Percentiles rank a stretch among this genome's conserved stretches.
Evolutionary conservation across 1,139 yeast species (phyloP).

Genomic region (Yamadazyma siamensis): DNA sequence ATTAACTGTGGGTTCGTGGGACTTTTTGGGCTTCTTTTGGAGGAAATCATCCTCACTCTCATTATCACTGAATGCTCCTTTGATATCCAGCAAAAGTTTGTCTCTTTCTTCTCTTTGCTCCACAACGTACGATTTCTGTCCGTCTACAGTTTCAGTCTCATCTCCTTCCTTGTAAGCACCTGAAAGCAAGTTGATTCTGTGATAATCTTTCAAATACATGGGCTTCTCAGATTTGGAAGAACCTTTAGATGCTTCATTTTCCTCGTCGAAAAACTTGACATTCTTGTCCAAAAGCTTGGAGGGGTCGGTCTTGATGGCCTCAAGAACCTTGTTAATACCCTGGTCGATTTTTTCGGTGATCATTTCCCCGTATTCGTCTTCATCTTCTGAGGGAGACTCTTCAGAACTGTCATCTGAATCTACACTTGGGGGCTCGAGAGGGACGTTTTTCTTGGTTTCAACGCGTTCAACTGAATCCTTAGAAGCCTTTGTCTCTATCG

Average conservation of each 20-base stretch:
- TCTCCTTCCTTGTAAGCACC: slow-evolving; percentile 56
- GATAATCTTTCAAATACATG: slow-evolving; percentile 86
- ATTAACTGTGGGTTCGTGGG: slow-evolving; percentile 13
- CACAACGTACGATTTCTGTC: slow-evolving; percentile 66
- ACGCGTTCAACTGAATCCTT: slow-evolving; percentile 1
- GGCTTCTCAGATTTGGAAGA: slow-evolving; percentile 60
- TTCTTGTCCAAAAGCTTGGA: slow-evolving; percentile 60
- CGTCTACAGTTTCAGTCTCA: slow-evolving; percentile 41
- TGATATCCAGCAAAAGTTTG: slow-evolving; percentile 71
- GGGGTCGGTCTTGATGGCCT: slow-evolving; percentile 68
- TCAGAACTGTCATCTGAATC: slow-evolving; percentile 23
- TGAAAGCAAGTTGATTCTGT: slow-evolving; percentile 71
- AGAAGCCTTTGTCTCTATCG: background rate
- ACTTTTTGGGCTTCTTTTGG: slow-evolving; percentile 40
- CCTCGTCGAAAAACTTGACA: slow-evolving; percentile 69
- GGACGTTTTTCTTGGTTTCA: slow-evolving; percentile 1
- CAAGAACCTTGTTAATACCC: slow-evolving; percentile 70
- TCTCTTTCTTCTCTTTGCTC: slow-evolving; percentile 74
- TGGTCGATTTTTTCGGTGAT: slow-evolving; percentile 82
- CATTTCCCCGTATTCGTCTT: slow-evolving; percentile 89
- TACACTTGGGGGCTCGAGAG: slow-evolving; percentile 14
- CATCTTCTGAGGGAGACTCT: slow-evolving; percentile 59
- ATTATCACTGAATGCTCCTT: slow-evolving; percentile 55
- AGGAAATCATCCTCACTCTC: slow-evolving; percentile 49
- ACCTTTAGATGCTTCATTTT: slow-evolving; percentile 44